Conservation (phyloP, 2,329 filamentous ascomycete genomes). For the Pseudogymnoascus sp. region DNA sequence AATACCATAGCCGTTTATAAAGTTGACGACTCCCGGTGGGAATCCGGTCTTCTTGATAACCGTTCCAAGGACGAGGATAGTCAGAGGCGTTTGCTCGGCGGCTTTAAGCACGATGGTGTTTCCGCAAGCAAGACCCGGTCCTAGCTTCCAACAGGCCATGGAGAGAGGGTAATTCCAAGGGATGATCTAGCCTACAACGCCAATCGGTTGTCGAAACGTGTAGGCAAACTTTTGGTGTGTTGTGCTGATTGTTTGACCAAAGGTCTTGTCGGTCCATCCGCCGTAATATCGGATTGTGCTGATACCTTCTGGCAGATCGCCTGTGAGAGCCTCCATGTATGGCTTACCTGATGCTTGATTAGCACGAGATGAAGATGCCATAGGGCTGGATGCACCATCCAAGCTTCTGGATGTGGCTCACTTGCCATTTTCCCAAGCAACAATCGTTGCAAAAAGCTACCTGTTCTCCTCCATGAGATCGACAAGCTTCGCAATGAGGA, state of each 20-base stretch:
- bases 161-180: constrained; percentile 67
- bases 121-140: constrained; percentile 55
- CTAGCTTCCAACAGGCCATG: constrained; percentile 60
- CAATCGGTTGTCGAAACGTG: constrained; percentile 66
- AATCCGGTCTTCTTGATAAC: constrained; percentile 48
- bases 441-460: constrained; percentile 20
- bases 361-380: no score
- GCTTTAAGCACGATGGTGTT: constrained; percentile 45
- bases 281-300: constrained; percentile 9
- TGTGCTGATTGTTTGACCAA: constrained; percentile 9
- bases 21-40: constrained; percentile 50
- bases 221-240: constrained; percentile 36
- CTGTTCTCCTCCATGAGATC: constrained; percentile 24
- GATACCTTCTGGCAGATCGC: constrained; percentile 5
- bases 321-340: constrained; percentile 1
- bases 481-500: constrained; percentile 22
- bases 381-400: no score
- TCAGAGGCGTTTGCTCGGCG: constrained; percentile 57
- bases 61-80: constrained; percentile 42
- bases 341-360: neutral
- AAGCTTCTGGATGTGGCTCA: no score
- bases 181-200: constrained; percentile 46
- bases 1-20: constrained; percentile 48
- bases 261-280: constrained; percentile 13
- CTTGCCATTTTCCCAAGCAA: constrained; percentile 16